Evolutionary conservation across 345 rosid species (phyloP), one percentile per base, ranked within the genome.

Genomic region (Eucalyptus regnans): DNA sequence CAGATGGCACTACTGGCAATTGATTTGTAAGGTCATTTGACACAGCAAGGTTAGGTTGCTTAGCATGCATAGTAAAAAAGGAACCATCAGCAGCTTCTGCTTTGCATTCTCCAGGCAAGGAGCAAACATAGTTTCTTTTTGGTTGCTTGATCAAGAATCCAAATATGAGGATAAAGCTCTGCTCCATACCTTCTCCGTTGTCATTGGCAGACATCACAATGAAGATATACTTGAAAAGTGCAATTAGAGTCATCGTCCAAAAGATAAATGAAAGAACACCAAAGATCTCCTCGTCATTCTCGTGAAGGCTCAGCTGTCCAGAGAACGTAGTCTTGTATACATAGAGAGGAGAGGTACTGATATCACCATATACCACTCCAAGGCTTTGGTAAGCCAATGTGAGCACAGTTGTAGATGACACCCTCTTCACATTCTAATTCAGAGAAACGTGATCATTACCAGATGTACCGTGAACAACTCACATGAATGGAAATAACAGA

Each of bases 331-430:
- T 92, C 88, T 95, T 95, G 92, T 96, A 97, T 80, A 96, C 99
- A 92, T 97, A 96, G 76, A 97, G 96, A 89, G 99, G 99, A 20
- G 98, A 95, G 89, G 95, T 95, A 87, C 97, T 92, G 87, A 96
- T 91, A 91, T 94, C 98, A 10, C 98, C 96, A 91, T 96, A 97
- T 88, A 97, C 97, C 49, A 96, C 95, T 86, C 99, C 99, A 91
- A 97, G 96, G 90, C 98, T 96, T 88, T 96, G 98, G 91, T 96
- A 97, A 88, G 98, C 99, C 91, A 96, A 94, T 86, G 96, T 92
- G 22, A 95, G 93, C 81, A 93, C 93, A 22, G 93, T 92, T 71
- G 92, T 87, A 91, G 90, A 93, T 25, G 97, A 94, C 29, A 90
- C 90, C 91, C 89, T 93, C 96, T 93, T 95, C 91, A 91, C 86